These are phyloP conservation scores for Candida fluviatilis DNA, from an alignment of 805 yeast genomes.

Conservation along the genomic window DNA sequence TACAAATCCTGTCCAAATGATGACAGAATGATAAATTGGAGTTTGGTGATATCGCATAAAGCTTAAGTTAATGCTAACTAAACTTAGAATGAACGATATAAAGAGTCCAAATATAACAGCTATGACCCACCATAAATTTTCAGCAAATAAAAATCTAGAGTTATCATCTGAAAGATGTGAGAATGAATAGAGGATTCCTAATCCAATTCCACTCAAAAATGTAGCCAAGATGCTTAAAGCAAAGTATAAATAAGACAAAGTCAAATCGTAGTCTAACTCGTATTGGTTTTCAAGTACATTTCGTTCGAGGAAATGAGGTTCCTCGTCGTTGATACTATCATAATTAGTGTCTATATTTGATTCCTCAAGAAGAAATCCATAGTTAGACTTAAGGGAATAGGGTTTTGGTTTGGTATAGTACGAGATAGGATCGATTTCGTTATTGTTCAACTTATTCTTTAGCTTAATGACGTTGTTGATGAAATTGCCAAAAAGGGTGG, in stretches of 20 bases:
- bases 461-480: constrained; percentile 18
- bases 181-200: constrained; percentile 36
- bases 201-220: constrained; percentile 35
- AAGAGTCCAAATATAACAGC: constrained; percentile 28
- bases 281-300: constrained; percentile 20
- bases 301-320: constrained; percentile 17
- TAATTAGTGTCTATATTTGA: constrained; percentile 11
- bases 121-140: constrained; percentile 31
- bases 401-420: constrained; percentile 6
- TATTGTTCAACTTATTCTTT: constrained; percentile 15
- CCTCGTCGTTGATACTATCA: constrained; percentile 33
- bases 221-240: constrained; percentile 30
- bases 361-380: background rate
- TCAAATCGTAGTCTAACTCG: constrained; percentile 32
- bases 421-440: too few relatives aligned
- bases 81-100: constrained; percentile 28
- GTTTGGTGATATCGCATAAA: constrained; percentile 26
- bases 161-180: constrained; percentile 17
- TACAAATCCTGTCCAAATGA: constrained; percentile 12
- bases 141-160: constrained; percentile 20
- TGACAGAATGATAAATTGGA: constrained; percentile 17
- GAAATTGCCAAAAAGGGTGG: constrained; percentile 15
- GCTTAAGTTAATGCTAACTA: constrained; percentile 31
- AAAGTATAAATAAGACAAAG: constrained; percentile 33
- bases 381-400: background rate